Base-by-base conservation (phyloP, 805 yeast species). In the Myxozyma monticola region DNA sequence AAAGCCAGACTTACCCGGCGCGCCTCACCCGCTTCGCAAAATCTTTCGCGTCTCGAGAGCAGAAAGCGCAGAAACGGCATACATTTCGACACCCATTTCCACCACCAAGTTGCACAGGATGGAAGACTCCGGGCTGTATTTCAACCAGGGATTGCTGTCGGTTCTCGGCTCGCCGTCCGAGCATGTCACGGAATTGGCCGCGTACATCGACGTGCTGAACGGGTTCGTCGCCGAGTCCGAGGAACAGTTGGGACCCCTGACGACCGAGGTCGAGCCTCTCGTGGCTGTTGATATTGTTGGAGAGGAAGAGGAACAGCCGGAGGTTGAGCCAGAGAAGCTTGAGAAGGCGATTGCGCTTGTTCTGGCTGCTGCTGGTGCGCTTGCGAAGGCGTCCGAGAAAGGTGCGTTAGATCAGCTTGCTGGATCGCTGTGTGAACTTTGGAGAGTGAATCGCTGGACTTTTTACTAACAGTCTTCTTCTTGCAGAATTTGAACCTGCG, bases 401-500 rank as follows among this genome's bases (percentile, higher is more conserved):
- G 57, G 56, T 51, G 25, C 12, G 48, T 2, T 8, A 15, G 5
- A 4, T 36, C 20, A 14, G 24, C 39, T 21, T 42, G 5, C 26
- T n/a, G 7, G 18, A n/a, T 18, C n/a, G 29, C 21, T 22, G 39
- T 25, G 9, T 35, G 21, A 39, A 7, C 7, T 8, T 8, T n/a
- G 18, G 6, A 26, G n/a, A 30, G 6, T 30, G 5, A 6, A 12
- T 6, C 9, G 14, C 29, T 25, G 31, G 12, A 12, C 14, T 45
- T 5, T 15, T 22, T 31, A 26, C 34, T 28, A n/a, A 46, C 36
- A 12, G 14, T 5, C 20, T 17, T 25, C n/a, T 14, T 8, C 14
- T 15, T 29, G 20, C 22, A 51, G 73, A 71, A 43, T 68, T 70
- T 45, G 75, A 71, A 63, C 52, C 71, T 5, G 65, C 66, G 7